Percentiles rank a stretch among this genome's conserved stretches.
phyloP scores from a whole-genome alignment of 1,284 basidiomycete genomes.

The Pterulicium gracile region DNA sequence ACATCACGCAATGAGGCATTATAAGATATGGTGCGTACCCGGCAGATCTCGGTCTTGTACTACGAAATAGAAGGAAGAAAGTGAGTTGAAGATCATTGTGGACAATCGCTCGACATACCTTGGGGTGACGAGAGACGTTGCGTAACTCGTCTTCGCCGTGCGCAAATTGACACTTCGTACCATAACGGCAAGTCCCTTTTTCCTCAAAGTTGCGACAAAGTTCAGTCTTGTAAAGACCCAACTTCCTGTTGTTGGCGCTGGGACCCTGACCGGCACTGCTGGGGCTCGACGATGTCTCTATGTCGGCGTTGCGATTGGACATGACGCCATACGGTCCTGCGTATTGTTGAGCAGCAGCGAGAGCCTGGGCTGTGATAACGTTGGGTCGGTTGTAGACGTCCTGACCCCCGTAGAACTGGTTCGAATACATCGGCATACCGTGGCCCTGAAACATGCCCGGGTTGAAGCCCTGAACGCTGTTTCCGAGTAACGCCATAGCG shows the following conservation, averaged over 20 bases:
- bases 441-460: slow-evolving; percentile 40
- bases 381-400: slow-evolving; percentile 46
- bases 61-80: slow-evolving; percentile 19
- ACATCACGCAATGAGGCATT: slow-evolving; percentile 7
- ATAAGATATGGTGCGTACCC: slow-evolving; percentile 42
- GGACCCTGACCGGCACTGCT: slow-evolving; percentile 39
- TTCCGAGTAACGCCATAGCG: slow-evolving; percentile 47
- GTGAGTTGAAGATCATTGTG: slow-evolving; percentile 2
- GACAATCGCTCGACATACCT: slow-evolving; percentile 35
- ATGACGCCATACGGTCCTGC: slow-evolving; percentile 24
- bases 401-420: slow-evolving; percentile 54
- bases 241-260: slow-evolving; percentile 80
- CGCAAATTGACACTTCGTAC: slow-evolving; percentile 81
- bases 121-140: slow-evolving; percentile 73
- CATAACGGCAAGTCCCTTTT: slow-evolving; percentile 82
- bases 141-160: slow-evolving; percentile 84
- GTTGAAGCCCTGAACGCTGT: slow-evolving; percentile 40
- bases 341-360: slow-evolving; percentile 26
- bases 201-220: slow-evolving; percentile 90
- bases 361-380: slow-evolving; percentile 42
- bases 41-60: slow-evolving; percentile 90
- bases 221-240: slow-evolving; percentile 87
- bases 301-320: slow-evolving; percentile 12
- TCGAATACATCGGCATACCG: slow-evolving; percentile 48
- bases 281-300: slow-evolving; percentile 1